Base-by-base conservation (phyloP, 495 filamentous ascomycete species). In the Penicillium pulvis region DNA sequence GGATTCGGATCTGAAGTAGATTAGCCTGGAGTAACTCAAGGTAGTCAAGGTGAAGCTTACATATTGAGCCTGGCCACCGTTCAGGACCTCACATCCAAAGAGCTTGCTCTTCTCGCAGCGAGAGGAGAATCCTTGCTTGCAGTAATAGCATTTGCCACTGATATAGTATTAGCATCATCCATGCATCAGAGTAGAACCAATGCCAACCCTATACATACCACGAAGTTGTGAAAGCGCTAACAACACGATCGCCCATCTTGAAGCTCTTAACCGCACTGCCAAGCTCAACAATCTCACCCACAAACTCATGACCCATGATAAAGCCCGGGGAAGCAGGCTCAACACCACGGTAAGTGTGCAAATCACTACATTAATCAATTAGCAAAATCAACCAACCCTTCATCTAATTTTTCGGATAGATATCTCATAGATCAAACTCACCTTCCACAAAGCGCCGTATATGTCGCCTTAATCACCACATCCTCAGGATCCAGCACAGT, bases 21-120 rank as follows among this genome's bases (percentile, higher is more conserved):
- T 23, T 35, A 23, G 14, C 17, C 19, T 56, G 7, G 6, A 6
- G 26, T 23, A 23, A 23, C 26, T 30, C 1, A 45, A 20, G n/a
- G 7, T 9, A 45, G 7, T 9, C 35, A 11, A 44, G 24, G 23
- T 24, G 28, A 14, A 33, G 61, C 72, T 44, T 62, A 79, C 89
- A 72, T 88, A 97, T 78, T 97, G 88, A 30, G 94, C 93, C 73
- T 98, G 93, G 6, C 82, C 91, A 57, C 94, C 94, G 67, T 97
- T 92, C 30, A 97, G 77, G 5, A 71, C 71, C 16, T 82, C 75
- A 44, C 81, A 88, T 42, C 93, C 93, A 63, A 96, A 96, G 2
- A 98, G 81, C 19, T 81, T 71, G 23, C 77, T 81, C 59, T 90
- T 84, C n/a, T 80, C 79, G 72, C 94, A 98, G 51, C 93, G 87